Evolutionary conservation across 345 rosid species (phyloP), one percentile per base, ranked within the genome.

Genomic region (Sonneratia caseolaris): DNA sequence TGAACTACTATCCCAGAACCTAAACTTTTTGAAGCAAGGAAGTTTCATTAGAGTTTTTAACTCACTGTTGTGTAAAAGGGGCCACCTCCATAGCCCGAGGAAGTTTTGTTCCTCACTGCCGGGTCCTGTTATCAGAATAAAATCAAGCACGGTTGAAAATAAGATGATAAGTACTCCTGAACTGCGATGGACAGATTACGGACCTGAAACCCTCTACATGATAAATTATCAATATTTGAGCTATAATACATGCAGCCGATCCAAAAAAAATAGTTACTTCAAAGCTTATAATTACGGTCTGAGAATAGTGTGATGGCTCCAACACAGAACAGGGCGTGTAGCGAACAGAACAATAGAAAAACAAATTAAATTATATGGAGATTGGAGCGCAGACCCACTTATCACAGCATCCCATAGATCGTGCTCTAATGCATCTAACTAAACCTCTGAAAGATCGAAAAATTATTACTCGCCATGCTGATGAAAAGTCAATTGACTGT

Each of bases 41-140:
- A 19, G 5, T 8, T 57, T 7, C 49, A 19, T 10, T 35, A 62
- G 66, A 35, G 38, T 10, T 68, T 66, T 66, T 3, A 9, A 42
- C 70, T 68, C 53, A 68, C 70, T 7, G 48, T 5, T 9, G 53
- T 68, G 55, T 68, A 68, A 24, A 68, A 48, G 7, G 70, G 42
- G n/a, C 37, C 70, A 32, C 70, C 70, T 13, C 55, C 55, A 68
- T 42, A 68, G 21, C n/a, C 22, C 8, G 70, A 67, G 32, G 49
- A 27, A 27, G 66, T 22, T 45, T 68, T 68, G 55, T 18, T 68
- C 70, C 55, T 45, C 18, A 24, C 70, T 68, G 56, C 56, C n/a
- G 55, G 70, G 7, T 68, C 70, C 70, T 68, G 56, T 6, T 4
- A 43, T 67, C 48, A 40, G 49, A 45, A 24, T 42, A 18, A 37